phyloP scores from a whole-genome alignment of 768 basidiomycete genomes.

The Lentinula aciculospora region DNA sequence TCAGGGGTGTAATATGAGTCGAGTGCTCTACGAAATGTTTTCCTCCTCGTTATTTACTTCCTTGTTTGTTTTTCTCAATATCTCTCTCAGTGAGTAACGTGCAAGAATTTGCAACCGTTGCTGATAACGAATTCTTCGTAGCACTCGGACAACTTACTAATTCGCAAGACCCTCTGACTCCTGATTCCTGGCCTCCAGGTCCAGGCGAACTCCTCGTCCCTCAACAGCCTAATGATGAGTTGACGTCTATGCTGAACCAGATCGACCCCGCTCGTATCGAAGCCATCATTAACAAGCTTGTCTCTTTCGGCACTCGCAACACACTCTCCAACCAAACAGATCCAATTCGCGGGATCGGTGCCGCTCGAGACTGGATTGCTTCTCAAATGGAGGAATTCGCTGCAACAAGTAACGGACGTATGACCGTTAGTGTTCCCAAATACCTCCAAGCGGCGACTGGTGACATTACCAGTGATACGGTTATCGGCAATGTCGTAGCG shows the following conservation, averaged over 20 bases:
- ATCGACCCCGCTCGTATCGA: conserved; percentile 40
- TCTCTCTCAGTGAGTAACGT: background rate
- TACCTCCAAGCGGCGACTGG: conserved; percentile 34
- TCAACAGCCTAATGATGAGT: conserved; percentile 38
- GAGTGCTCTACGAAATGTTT: background rate
- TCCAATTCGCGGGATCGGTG: conserved; percentile 47
- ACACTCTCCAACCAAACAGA: conserved; percentile 50
- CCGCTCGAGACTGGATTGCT: conserved; percentile 51
- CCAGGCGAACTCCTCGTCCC: conserved; percentile 36
- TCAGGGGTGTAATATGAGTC: background rate
- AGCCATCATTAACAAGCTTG: conserved; percentile 44
- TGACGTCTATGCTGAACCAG: conserved; percentile 37
- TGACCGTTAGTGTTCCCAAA: conserved; percentile 39
- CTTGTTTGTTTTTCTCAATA: background rate
- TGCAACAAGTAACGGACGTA: conserved; percentile 31
- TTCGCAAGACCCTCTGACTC: conserved; percentile 2
- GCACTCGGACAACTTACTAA: background rate
- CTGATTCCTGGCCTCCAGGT: conserved; percentile 38
- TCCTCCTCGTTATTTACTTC: background rate
- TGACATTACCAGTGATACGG: conserved; percentile 33
- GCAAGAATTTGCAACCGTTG: too few relatives aligned
- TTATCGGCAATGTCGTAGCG: conserved; percentile 47
- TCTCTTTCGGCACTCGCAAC: conserved; percentile 50
- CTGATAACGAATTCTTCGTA: background rate
- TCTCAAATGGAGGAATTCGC: conserved; percentile 35